Base-by-base conservation (phyloP, 139 green algal genomes). In the Chlamydomonas schloesseri region DNA sequence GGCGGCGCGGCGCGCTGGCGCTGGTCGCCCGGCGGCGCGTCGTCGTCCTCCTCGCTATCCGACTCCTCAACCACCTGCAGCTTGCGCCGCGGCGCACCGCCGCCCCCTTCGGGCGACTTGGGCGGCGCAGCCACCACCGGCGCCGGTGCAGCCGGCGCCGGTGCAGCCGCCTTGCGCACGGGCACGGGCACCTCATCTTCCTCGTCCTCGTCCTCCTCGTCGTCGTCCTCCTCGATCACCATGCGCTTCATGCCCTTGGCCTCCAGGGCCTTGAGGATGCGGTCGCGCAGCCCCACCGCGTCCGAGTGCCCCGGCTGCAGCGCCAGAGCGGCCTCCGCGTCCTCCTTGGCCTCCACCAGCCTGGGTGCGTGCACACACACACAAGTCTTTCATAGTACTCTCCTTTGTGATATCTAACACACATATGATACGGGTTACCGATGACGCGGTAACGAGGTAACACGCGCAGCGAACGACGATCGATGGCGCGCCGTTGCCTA, bases 171-270 rank as follows among this genome's bases (percentile, higher is more conserved):
- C 47, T 47, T 70, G 24, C 37, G 58, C 70, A 29, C 53, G 5
- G 29, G 26, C 62, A 31, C 62, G 4, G 11, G 26, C 71, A 24
- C 24, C 73, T 8, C n/a, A 20, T 23, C 79, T 9, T 53, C 24
- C 53, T 65, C 65, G 28, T 71, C 73, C 57, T 86, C 78, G 33
- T 84, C 83, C 28, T 89, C 84, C 11, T 92, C 88, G 9, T 90
- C 88, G 1, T 89, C 83, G 33, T 81, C 84, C 84, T 92, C 88
- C 80, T 87, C 80, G 57, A 92, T 90, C 24, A 34, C 80, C 78
- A 92, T 83, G 13, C 74, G 67, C 74, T 85, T 86, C 82, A 88
- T 82, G 50, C 73, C 87, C 69, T 14, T 36, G 14, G 73, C 81
- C 50, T 71, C 34, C 55, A 79, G 50, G 33, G 21, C 11, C 81